phyloP scores from a whole-genome alignment of 139 green algal genomes.

The Chlamydomonas urium region DNA sequence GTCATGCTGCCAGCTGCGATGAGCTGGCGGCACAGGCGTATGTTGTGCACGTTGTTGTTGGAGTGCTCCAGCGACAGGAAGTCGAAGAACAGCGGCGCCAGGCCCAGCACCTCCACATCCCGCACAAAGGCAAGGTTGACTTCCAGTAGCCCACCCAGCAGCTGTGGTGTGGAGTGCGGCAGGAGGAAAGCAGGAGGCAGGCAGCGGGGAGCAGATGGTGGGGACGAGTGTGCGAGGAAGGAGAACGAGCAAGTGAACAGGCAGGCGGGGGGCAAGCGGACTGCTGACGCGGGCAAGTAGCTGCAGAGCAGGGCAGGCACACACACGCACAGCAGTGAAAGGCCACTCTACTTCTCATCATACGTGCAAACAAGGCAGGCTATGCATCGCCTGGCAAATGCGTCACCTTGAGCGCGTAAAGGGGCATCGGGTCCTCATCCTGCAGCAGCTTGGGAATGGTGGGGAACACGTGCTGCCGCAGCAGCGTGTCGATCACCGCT shows the following conservation, averaged over 20 bases:
- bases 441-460: constrained; percentile 72
- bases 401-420: constrained; percentile 87
- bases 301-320: no score
- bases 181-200: neutral
- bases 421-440: constrained; percentile 83
- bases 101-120: constrained; percentile 48
- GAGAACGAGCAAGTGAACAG: no score
- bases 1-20: constrained; percentile 27
- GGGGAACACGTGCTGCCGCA: constrained; percentile 63
- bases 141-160: constrained; percentile 55
- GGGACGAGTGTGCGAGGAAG: no score
- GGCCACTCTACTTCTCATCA: no score
- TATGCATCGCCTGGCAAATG: neutral
- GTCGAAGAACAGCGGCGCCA: constrained; percentile 74
- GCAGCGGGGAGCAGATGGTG: no score
- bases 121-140: constrained; percentile 46
- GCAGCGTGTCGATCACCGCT: constrained; percentile 48
- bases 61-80: constrained; percentile 80
- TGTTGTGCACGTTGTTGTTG: constrained; percentile 95
- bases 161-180: constrained; percentile 18
- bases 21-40: constrained; percentile 70
- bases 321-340: no score
- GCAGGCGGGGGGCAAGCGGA: no score
- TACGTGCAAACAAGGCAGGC: no score
- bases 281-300: no score